Conservation (phyloP, 2,329 filamentous ascomycete genomes). For the Colletotrichum limetticola region DNA sequence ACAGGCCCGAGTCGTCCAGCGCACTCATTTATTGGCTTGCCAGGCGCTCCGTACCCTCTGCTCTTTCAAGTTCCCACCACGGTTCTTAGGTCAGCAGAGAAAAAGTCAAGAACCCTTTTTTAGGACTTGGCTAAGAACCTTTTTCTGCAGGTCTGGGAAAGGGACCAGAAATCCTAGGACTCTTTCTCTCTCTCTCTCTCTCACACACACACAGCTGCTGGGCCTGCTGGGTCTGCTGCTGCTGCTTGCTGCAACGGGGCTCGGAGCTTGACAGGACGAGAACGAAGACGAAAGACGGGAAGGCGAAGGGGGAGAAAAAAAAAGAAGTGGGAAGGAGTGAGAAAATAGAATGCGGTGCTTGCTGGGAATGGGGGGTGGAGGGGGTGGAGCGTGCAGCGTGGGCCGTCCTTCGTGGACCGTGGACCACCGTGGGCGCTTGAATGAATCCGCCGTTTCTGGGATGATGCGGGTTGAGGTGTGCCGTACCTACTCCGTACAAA, state of each 20-base stretch:
- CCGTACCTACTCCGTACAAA: neutral
- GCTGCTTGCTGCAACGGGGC: conserved; percentile 1
- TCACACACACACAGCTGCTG: no score
- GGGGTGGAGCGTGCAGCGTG: conserved; percentile 16
- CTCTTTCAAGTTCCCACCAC: no score
- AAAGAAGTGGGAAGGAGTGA: conserved; percentile 15
- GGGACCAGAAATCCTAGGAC: neutral
- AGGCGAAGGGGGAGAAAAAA: neutral
- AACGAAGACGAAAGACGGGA: neutral
- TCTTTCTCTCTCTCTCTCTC: no score
- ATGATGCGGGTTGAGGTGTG: conserved; percentile 7
- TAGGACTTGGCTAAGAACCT: neutral
- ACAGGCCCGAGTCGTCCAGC: no score
- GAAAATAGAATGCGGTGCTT: conserved; percentile 33
- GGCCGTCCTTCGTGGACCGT: neutral
- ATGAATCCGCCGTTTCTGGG: conserved; percentile 18
- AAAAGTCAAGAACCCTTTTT: neutral
- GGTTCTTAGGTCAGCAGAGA: conserved; percentile 1
- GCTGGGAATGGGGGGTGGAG: conserved; percentile 3
- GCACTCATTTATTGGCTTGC: no score
- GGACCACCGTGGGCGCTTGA: neutral
- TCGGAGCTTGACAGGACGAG: conserved; percentile 3
- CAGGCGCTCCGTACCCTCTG: no score
- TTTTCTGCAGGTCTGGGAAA: neutral
- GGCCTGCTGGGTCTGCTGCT: neutral